Base-by-base conservation (phyloP, 345 rosid species). In the Salix koriyanagi region DNA sequence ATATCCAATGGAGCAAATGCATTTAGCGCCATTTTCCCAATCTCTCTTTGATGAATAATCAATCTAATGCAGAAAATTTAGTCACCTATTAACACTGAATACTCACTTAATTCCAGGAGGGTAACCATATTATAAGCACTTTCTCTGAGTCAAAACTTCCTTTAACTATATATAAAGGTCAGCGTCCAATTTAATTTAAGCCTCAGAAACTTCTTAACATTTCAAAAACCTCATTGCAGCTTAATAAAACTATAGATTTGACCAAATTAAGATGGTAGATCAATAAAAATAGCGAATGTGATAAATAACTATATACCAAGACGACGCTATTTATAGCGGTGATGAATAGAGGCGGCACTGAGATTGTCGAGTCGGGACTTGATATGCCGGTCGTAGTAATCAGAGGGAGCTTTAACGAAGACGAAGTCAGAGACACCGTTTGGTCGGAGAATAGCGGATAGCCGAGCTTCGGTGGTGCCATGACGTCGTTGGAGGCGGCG, bases 241-340 rank as follows among this genome's bases (percentile, higher is more conserved):
- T 58, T 25, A 58, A 58, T 9, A 58, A 23, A 23, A 12, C 13
- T 41, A 41, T 41, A 41, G 0, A 41, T 41, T 41, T 10, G 14
- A 41, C 44, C 44, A 41, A 41, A 41, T 41, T 41, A 41, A 10
- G 44, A 41, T 41, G 44, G 44, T 0, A 41, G 23, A 58, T 9
- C 10, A 23, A 23, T 4, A 58, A 46, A 46, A 3, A 0, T 3
- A 46, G 50, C 50, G 16, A 46, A 13, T 12, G 50, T 46, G 50
- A 1, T 7, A 69, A 41, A 64, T 3, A 58, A 77, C 77, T 54
- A 44, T 1, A 52, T 80, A 93, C 99, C 94, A 93, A 81, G 79
- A 93, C 97, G 83, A 95, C 90, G 92, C 96, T 93, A n/a, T 78
- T 93, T 96, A 88, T 97, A 93, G 54, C 93, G 97, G 81, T 96